phyloP scores from a whole-genome alignment of 83 land plant genomes.

The Thuja plicata region DNA sequence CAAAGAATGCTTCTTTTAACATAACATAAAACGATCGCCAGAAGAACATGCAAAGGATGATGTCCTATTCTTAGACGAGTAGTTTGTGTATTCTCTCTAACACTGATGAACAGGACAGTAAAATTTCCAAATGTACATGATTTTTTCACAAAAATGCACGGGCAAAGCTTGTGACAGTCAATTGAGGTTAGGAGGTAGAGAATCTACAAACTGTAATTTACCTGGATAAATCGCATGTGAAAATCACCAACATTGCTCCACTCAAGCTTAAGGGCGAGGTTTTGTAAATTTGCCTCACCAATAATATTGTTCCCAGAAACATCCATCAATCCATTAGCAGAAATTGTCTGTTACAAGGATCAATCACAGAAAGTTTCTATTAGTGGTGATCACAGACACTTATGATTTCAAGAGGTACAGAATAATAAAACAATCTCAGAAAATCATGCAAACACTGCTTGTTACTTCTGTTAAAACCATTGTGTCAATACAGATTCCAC shows the following conservation, averaged over 20 bases:
- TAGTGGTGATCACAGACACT: background rate
- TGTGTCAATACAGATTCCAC: background rate
- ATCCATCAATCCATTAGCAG: slow-evolving; percentile 37
- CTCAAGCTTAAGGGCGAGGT: slow-evolving; percentile 47
- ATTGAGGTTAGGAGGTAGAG: background rate
- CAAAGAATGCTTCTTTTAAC: background rate
- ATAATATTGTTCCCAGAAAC: slow-evolving; percentile 64
- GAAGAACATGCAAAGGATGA: background rate
- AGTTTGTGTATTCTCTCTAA: background rate
- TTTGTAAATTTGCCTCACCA: slow-evolving; percentile 43
- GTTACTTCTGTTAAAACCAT: background rate
- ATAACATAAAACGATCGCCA: background rate
- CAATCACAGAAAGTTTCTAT: background rate
- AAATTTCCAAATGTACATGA: background rate
- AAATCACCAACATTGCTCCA: slow-evolving; percentile 81
- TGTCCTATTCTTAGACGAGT: background rate
- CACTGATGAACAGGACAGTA: background rate
- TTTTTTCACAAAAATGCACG: background rate
- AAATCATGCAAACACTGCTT: background rate
- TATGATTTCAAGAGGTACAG: background rate
- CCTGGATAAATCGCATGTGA: slow-evolving; percentile 63
- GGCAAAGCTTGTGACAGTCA: background rate
- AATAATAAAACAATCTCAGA: background rate
- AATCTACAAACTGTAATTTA: slow-evolving; percentile 10
- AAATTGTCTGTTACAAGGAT: slow-evolving; percentile 37